phyloP scores from a whole-genome alignment of 768 basidiomycete genomes.

The Naganishia randhawae region DNA sequence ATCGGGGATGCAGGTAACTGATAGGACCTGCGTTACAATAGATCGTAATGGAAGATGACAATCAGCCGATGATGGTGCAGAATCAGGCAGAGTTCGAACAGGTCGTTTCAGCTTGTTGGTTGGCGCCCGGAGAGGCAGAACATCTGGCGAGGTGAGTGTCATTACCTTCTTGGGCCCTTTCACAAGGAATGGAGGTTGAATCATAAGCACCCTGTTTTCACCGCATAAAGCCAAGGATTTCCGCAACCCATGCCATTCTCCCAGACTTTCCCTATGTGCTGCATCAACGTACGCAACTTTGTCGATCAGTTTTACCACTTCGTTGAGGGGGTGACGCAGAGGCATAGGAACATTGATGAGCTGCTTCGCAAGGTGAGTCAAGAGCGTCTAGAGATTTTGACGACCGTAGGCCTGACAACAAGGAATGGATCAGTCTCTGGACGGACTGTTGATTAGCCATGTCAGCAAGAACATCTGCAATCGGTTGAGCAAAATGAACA shows the following conservation, averaged over 20 bases:
- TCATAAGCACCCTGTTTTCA: neutral
- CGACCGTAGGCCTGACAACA: neutral
- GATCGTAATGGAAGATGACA: slow-evolving; percentile 83
- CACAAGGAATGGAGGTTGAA: neutral
- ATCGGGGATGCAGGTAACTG: neutral
- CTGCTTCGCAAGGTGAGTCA: slow-evolving; percentile 73
- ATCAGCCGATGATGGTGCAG: slow-evolving; percentile 73
- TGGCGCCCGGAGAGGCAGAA: slow-evolving; percentile 64
- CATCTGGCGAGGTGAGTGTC: slow-evolving; percentile 50
- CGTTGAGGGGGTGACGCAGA: slow-evolving; percentile 87
- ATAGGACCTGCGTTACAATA: slow-evolving; percentile 46
- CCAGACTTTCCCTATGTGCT: slow-evolving; percentile 88
- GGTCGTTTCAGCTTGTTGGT: slow-evolving; percentile 78
- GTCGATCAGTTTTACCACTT: slow-evolving; percentile 95
- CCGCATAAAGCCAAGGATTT: slow-evolving; percentile 56
- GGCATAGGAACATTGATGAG: slow-evolving; percentile 86
- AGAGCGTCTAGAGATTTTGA: neutral
- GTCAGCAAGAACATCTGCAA: slow-evolving; percentile 73
- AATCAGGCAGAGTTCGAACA: slow-evolving; percentile 62
- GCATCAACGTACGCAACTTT: slow-evolving; percentile 83
- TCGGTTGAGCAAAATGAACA: slow-evolving; percentile 69
- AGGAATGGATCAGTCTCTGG: slow-evolving; percentile 65
- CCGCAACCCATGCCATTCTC: slow-evolving; percentile 88
- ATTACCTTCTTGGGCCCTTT: neutral
- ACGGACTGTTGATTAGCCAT: slow-evolving; percentile 65